Evolutionary conservation across 192 early-diverging fungal species (phyloP).

Genomic region (Dissophora ornata): DNA sequence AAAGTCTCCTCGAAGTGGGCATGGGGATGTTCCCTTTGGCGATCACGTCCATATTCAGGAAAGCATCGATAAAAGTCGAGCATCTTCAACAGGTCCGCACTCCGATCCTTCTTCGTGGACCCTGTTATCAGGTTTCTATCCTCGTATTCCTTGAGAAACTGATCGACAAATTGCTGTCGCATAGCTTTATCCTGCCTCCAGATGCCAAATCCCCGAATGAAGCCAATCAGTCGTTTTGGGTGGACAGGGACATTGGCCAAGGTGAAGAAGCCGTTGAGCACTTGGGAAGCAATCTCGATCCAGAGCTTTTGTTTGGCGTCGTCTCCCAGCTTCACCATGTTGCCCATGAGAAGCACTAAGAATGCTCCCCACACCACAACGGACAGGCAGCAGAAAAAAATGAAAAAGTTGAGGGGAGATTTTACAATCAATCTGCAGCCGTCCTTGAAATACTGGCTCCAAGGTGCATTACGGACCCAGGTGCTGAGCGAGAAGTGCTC

Average conservation of each 20-base stretch:
- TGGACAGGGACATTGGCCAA: conserved; percentile 49
- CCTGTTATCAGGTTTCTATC: background rate
- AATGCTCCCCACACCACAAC: conserved; percentile 57
- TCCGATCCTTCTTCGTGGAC: conserved; percentile 4
- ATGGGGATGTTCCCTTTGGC: too few species aligned
- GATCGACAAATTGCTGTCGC: conserved; percentile 10
- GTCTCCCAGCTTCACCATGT: conserved; percentile 33
- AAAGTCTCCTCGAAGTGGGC: background rate
- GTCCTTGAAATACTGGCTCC: conserved; percentile 49
- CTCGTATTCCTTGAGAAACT: conserved; percentile 8
- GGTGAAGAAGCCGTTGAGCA: conserved; percentile 54
- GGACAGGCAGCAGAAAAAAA: conserved; percentile 44
- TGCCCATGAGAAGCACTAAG: conserved; percentile 44
- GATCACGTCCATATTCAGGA: conserved; percentile 36
- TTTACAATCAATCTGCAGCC: conserved; percentile 42
- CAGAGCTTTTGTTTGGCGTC: conserved; percentile 47
- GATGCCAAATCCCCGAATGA: conserved; percentile 24
- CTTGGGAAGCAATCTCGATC: conserved; percentile 56
- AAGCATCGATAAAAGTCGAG: conserved; percentile 49
- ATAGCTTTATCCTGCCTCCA: conserved; percentile 26
- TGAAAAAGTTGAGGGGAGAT: conserved; percentile 50
- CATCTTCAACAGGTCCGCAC: conserved; percentile 12
- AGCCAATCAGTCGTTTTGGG: conserved; percentile 48
- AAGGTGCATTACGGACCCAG: conserved; percentile 42
- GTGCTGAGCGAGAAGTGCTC: conserved; percentile 25